These are phyloP conservation scores for Spergularia azorica DNA, from an alignment of 179 eudicot species.

Conservation along the genomic window DNA sequence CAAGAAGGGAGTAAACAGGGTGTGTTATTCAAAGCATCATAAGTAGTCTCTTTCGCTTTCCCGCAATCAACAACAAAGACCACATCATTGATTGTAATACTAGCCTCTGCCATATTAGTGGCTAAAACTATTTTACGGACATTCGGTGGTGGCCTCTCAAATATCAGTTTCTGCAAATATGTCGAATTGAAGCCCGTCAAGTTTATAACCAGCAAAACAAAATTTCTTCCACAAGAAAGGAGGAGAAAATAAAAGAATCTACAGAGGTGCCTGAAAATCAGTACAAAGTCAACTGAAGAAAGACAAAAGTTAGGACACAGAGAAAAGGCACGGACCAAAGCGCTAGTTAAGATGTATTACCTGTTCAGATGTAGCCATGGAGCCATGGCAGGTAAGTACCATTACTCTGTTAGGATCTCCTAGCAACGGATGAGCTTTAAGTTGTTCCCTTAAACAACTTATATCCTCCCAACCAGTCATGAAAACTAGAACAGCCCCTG, in stretches of 20 bases:
- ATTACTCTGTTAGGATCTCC: conserved; percentile 98
- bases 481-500: conserved; percentile 96
- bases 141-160: conserved; percentile 82
- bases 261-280: not conserved
- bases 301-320: not conserved
- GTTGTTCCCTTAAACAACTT: conserved; percentile 86
- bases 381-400: conserved; percentile 96
- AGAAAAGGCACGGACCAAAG: not conserved
- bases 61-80: conserved; percentile 98
- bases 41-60: conserved; percentile 96
- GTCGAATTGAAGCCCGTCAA: conserved; percentile 14
- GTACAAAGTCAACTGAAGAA: not conserved
- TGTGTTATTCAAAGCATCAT: conserved; percentile 93
- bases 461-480: conserved; percentile 99
- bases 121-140: conserved; percentile 93
- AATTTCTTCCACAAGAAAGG: not conserved
- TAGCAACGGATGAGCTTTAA: conserved; percentile 95
- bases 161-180: conserved; percentile 72
- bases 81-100: conserved; percentile 90
- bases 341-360: conserved; percentile 31
- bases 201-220: conserved; percentile 1
- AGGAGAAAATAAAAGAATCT: not conserved
- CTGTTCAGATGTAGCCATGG: conserved; percentile 99
- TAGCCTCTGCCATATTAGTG: conserved; percentile 99
- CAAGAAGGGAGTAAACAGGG: conserved; percentile 95